These are phyloP conservation scores for Dichomitus squalens DNA, from an alignment of 1,284 basidiomycete species.

Conservation along the genomic window DNA sequence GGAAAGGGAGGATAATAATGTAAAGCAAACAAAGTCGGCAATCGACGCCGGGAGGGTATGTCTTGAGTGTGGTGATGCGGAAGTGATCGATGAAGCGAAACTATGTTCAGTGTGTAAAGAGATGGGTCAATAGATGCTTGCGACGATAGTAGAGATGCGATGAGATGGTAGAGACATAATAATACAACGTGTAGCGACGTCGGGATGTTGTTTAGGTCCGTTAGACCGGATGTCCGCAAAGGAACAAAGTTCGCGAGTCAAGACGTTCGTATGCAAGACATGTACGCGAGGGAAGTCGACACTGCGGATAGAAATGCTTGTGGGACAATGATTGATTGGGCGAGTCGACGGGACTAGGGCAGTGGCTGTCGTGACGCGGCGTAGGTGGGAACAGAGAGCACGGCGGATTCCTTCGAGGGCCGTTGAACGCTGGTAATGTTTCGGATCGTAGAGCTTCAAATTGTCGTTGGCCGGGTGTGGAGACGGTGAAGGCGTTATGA, in stretches of 20 bases:
- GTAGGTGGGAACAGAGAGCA: background rate
- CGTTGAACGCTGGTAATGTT: background rate
- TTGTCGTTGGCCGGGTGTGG: background rate
- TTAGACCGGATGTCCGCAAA: constrained; percentile 15
- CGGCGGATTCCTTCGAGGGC: background rate
- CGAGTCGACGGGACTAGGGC: background rate
- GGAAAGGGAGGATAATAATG: background rate
- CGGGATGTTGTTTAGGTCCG: constrained; percentile 7
- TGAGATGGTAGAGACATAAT: constrained; percentile 6
- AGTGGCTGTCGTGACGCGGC: background rate
- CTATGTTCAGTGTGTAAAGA: background rate
- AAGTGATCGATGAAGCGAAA: background rate
- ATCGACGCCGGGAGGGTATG: constrained; percentile 3
- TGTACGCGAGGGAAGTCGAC: background rate
- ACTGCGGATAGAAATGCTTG: constrained; percentile 1
- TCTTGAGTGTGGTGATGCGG: background rate
- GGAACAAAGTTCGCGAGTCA: background rate
- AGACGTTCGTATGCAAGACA: no score
- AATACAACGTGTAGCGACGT: constrained; percentile 20
- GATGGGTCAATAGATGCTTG: constrained; percentile 8
- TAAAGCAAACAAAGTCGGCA: background rate
- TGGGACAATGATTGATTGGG: background rate
- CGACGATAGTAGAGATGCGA: constrained; percentile 16
- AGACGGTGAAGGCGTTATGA: background rate
- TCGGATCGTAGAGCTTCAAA: background rate